Conservation (phyloP, 2,329 filamentous ascomycete species). For the Diaporthe aspalathi region DNA sequence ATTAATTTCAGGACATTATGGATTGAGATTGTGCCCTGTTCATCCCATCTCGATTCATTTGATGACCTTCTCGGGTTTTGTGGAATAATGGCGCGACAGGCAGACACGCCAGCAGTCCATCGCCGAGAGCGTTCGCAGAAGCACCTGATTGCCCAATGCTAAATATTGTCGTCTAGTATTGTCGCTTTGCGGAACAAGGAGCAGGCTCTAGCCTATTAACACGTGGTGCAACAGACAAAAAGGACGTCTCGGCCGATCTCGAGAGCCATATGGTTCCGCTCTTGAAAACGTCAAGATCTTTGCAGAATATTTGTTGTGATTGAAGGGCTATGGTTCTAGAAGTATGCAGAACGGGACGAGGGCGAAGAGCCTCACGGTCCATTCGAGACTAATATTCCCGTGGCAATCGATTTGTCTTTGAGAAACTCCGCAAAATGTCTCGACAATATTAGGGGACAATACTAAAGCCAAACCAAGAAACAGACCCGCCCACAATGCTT, state of each 20-base stretch:
- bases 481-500: background rate
- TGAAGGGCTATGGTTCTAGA: background rate
- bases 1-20: too few relatives aligned
- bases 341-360: background rate
- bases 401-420: background rate
- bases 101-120: background rate
- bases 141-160: background rate
- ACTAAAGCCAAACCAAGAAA: background rate
- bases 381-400: background rate
- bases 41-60: too few relatives aligned
- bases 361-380: background rate
- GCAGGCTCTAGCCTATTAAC: background rate
- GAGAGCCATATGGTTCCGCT: background rate
- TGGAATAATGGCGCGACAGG: too few relatives aligned
- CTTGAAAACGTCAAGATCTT: background rate
- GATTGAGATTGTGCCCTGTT: too few relatives aligned
- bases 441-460: conserved; percentile 5
- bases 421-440: background rate
- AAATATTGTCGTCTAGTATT: conserved; percentile 8
- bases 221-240: background rate
- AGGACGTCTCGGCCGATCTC: background rate
- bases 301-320: background rate
- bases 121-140: too few relatives aligned
- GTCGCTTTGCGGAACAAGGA: background rate
- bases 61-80: too few relatives aligned